These are phyloP conservation scores for Heterobasidion occidentale DNA, from an alignment of 1,284 basidiomycete species.

Conservation along the genomic window DNA sequence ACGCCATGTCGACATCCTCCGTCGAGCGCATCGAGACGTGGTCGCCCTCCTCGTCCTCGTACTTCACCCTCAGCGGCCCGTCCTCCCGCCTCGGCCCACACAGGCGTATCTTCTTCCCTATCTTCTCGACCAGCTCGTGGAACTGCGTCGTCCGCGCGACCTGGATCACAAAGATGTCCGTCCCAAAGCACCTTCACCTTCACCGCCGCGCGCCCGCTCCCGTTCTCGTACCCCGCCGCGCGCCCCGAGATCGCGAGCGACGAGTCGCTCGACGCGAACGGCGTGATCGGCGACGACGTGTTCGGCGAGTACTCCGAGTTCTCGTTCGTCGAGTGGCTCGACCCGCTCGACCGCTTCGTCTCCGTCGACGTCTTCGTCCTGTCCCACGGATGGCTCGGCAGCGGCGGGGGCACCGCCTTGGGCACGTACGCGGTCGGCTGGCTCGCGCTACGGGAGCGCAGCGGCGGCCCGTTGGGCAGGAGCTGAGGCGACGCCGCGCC, in stretches of 20 bases:
- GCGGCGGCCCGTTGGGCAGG: constrained; percentile 19
- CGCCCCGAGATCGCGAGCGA: constrained; percentile 46
- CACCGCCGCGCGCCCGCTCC: constrained; percentile 36
- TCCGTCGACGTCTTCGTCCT: constrained; percentile 41
- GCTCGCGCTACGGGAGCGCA: constrained; percentile 66
- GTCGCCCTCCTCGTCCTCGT: constrained; percentile 89
- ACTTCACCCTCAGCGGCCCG: constrained; percentile 77
- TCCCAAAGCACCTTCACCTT: constrained; percentile 84
- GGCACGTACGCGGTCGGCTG: constrained; percentile 63
- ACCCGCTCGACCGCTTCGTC: constrained; percentile 68
- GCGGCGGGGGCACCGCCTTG: constrained; percentile 45
- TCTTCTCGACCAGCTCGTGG: constrained; percentile 79
- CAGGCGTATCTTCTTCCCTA: constrained; percentile 86
- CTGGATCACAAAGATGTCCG: constrained; percentile 90
- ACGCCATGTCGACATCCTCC: constrained; percentile 87
- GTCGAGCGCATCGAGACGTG: constrained; percentile 79
- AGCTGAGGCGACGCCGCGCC: constrained; percentile 11
- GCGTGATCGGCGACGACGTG: constrained; percentile 74
- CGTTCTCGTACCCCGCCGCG: constrained; percentile 21
- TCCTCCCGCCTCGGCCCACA: constrained; percentile 74
- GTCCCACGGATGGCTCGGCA: constrained; percentile 44
- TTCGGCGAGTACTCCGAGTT: constrained; percentile 78
- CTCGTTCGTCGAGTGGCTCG: constrained; percentile 69
- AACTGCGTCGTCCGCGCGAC: constrained; percentile 75
- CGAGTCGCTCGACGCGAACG: constrained; percentile 79